Evolutionary conservation across 306 rosid genomes (phyloP).

Genomic region (Cucurbita ficifolia): DNA sequence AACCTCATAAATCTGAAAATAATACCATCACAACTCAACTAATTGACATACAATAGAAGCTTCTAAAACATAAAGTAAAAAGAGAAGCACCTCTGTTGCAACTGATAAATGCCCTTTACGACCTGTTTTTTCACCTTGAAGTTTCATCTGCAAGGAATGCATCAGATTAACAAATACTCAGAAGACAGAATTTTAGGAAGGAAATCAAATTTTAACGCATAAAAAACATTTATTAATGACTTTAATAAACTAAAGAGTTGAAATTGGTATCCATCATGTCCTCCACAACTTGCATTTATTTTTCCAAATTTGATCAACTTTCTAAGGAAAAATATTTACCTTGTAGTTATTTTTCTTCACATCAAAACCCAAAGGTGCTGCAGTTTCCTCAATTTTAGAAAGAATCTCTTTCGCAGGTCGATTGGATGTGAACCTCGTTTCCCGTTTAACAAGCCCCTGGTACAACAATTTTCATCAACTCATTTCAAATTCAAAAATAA

Average conservation of each 20-base stretch:
- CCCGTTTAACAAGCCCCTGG: conserved; percentile 77
- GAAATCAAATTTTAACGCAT: neutral
- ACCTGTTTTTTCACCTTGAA: conserved; percentile 81
- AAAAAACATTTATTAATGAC: neutral
- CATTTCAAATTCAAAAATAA: no score
- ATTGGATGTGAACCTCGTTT: conserved; percentile 88
- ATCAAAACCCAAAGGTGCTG: conserved; percentile 77
- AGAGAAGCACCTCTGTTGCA: conserved; percentile 54
- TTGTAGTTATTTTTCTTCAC: conserved; percentile 83
- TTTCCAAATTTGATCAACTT: neutral
- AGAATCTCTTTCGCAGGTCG: conserved; percentile 77
- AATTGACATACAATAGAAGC: neutral
- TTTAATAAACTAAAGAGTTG: neutral
- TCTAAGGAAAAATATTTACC: conserved; percentile 25
- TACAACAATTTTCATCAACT: neutral
- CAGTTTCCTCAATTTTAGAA: conserved; percentile 73
- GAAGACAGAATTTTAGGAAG: neutral
- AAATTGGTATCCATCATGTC: neutral
- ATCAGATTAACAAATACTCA: neutral
- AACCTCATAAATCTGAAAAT: conserved; percentile 70
- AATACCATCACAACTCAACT: neutral
- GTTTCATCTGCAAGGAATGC: conserved; percentile 41
- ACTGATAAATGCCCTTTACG: conserved; percentile 89
- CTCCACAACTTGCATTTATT: neutral
- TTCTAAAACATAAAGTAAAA: neutral